These are phyloP conservation scores for Clavulina sp. DNA, from an alignment of 768 basidiomycete genomes.

Conservation along the genomic window DNA sequence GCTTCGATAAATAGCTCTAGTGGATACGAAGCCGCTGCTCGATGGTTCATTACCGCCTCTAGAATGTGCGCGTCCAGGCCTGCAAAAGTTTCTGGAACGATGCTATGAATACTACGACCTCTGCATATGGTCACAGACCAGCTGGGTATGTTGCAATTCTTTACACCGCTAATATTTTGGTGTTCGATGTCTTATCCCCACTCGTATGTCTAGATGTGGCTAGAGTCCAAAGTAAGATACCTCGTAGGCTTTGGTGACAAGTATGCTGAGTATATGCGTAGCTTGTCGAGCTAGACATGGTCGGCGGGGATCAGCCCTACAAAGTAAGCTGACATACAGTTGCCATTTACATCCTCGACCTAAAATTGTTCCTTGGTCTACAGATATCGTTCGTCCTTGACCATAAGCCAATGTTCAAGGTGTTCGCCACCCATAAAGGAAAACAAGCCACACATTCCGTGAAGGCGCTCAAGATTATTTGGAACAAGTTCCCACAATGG, in stretches of 20 bases:
- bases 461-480: slow-evolving; percentile 69
- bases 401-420: slow-evolving; percentile 77
- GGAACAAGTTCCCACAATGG: slow-evolving; percentile 77
- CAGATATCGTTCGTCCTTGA: slow-evolving; percentile 45
- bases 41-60: slow-evolving; percentile 58
- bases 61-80: slow-evolving; percentile 66
- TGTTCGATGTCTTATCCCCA: too few species aligned
- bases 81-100: slow-evolving; percentile 70
- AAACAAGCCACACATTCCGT: slow-evolving; percentile 68
- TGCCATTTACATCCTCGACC: not conserved
- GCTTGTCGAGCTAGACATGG: slow-evolving; percentile 69
- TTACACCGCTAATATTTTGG: not conserved
- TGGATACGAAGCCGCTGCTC: slow-evolving; percentile 75
- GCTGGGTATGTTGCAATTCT: slow-evolving; percentile 3
- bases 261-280: slow-evolving; percentile 38
- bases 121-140: slow-evolving; percentile 52
- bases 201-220: slow-evolving; percentile 5
- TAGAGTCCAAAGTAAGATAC: slow-evolving; percentile 6
- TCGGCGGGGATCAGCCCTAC: slow-evolving; percentile 52
- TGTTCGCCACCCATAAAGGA: slow-evolving; percentile 55
- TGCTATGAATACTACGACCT: slow-evolving; percentile 78
- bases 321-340: slow-evolving; percentile 27
- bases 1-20: slow-evolving; percentile 34
- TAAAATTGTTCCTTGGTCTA: not conserved
- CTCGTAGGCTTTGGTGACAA: not conserved